These are phyloP conservation scores for Colletotrichum acutatum DNA, from an alignment of 2,329 filamentous ascomycete species.

Conservation along the genomic window DNA sequence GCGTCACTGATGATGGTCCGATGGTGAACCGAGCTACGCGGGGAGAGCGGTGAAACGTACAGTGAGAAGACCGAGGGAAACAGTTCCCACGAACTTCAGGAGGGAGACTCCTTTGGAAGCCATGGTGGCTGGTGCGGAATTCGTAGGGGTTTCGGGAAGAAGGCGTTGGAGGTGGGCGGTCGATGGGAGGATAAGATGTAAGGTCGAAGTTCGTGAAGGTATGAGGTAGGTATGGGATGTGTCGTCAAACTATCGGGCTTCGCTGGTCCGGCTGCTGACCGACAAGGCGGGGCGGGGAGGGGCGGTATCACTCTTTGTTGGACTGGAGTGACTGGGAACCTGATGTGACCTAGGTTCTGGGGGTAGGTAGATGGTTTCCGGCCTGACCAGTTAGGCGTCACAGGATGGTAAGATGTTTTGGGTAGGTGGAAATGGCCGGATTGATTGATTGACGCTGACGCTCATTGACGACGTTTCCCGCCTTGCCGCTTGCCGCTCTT, in stretches of 20 bases:
- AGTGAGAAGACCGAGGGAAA: conserved; percentile 88
- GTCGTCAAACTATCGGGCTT: not conserved
- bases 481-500: conserved; percentile 32
- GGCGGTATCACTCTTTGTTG: conserved; percentile 14
- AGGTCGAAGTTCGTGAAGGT: conserved; percentile 13
- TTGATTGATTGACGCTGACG: conserved; percentile 31
- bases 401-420: conserved; percentile 4
- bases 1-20: conserved; percentile 26
- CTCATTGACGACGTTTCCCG: conserved; percentile 34
- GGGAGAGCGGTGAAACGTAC: conserved; percentile 62
- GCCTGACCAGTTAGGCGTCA: conserved; percentile 19
- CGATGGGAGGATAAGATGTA: conserved; percentile 4
- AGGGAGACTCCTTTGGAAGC: conserved; percentile 76
- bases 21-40: not conserved
- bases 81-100: conserved; percentile 92
- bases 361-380: not conserved
- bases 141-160: not conserved
- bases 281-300: conserved; percentile 7
- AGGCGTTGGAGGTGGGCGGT: not conserved
- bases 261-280: conserved; percentile 9
- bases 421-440: conserved; percentile 20
- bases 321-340: not conserved
- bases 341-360: conserved; percentile 6
- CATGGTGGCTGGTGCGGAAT: conserved; percentile 56
- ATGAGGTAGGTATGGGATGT: conserved; percentile 1